phyloP scores from a whole-genome alignment of 1,284 basidiomycete genomes.

The Cryptococcus jaspeensis region DNA sequence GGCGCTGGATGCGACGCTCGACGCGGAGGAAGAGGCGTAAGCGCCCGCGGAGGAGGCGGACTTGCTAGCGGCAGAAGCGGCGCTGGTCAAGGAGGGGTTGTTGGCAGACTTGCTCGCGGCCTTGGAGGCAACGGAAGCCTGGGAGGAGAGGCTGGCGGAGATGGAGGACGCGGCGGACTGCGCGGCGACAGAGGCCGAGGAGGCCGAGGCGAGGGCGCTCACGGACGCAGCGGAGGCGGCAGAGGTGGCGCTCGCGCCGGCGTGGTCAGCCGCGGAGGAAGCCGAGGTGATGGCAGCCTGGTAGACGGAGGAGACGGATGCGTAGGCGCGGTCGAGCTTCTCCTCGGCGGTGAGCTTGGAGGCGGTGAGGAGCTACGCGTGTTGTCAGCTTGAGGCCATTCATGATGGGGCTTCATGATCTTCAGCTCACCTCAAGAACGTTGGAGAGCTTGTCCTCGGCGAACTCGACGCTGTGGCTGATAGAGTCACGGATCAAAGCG shows the following conservation, averaged over 20 bases:
- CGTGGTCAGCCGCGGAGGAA: constrained; percentile 28
- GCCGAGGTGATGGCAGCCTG: constrained; percentile 35
- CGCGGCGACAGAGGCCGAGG: constrained; percentile 37
- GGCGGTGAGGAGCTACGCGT: constrained; percentile 32
- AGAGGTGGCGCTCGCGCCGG: constrained; percentile 37
- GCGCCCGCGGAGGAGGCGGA: constrained; percentile 40
- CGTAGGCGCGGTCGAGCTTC: constrained; percentile 47
- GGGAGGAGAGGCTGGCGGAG: constrained; percentile 36
- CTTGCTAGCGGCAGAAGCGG: constrained; percentile 45
- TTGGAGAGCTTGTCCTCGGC: constrained; percentile 64
- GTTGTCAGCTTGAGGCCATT: not conserved
- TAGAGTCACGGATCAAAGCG: constrained; percentile 60
- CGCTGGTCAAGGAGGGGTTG: constrained; percentile 35
- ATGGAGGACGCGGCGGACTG: constrained; percentile 38
- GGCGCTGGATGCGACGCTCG: constrained; percentile 36
- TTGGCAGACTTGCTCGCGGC: constrained; percentile 38
- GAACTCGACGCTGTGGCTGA: constrained; percentile 63
- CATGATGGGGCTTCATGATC: constrained; percentile 49
- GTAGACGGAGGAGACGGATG: constrained; percentile 39
- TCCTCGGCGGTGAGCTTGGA: constrained; percentile 50
- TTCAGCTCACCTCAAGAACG: constrained; percentile 39
- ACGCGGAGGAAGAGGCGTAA: constrained; percentile 49
- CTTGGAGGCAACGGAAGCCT: constrained; percentile 38
- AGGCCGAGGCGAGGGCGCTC: constrained; percentile 38
- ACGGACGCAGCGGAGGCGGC: constrained; percentile 40